A percentile compares a stretch with the other conserved stretches of the same genome.
These are phyloP conservation scores for Microsporum canis DNA, from an alignment of 2,329 filamentous ascomycete genomes.

Conservation along the genomic window DNA sequence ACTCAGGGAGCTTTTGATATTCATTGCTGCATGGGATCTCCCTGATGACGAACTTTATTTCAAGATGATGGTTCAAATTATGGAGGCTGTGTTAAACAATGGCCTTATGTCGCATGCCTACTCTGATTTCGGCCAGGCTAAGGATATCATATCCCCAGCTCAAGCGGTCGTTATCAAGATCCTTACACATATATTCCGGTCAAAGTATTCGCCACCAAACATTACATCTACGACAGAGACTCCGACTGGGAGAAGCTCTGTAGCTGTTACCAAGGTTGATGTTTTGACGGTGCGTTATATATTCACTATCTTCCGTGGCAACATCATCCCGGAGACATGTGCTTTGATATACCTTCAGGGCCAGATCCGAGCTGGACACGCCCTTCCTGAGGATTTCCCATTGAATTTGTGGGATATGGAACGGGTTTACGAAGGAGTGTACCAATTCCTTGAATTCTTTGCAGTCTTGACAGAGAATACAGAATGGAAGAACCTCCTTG, in stretches of 20 bases:
- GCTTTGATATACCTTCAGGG: slow-evolving; percentile 91
- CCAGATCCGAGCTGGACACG: slow-evolving; percentile 66
- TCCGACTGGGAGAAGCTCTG: slow-evolving; percentile 47
- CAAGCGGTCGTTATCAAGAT: slow-evolving; percentile 88
- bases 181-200: slow-evolving; percentile 77
- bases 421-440: slow-evolving; percentile 84
- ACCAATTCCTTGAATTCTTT: slow-evolving; percentile 89
- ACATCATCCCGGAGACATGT: slow-evolving; percentile 86
- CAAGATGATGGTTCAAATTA: slow-evolving; percentile 91
- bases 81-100: slow-evolving; percentile 82
- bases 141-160: slow-evolving; percentile 90
- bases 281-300: slow-evolving; percentile 71
- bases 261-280: slow-evolving; percentile 44
- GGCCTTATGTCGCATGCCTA: slow-evolving; percentile 86
- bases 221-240: slow-evolving; percentile 39
- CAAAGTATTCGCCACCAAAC: slow-evolving; percentile 42
- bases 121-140: slow-evolving; percentile 79
- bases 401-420: slow-evolving; percentile 98
- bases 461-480: slow-evolving; percentile 77
- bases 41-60: slow-evolving; percentile 89
- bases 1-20: slow-evolving; percentile 80
- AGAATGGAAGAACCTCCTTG: slow-evolving; percentile 70
- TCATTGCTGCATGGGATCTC: slow-evolving; percentile 94
- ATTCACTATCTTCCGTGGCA: slow-evolving; percentile 81
- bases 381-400: slow-evolving; percentile 76